These are phyloP conservation scores for Datisca glomerata DNA, from an alignment of 306 rosid species.

Conservation along the genomic window DNA sequence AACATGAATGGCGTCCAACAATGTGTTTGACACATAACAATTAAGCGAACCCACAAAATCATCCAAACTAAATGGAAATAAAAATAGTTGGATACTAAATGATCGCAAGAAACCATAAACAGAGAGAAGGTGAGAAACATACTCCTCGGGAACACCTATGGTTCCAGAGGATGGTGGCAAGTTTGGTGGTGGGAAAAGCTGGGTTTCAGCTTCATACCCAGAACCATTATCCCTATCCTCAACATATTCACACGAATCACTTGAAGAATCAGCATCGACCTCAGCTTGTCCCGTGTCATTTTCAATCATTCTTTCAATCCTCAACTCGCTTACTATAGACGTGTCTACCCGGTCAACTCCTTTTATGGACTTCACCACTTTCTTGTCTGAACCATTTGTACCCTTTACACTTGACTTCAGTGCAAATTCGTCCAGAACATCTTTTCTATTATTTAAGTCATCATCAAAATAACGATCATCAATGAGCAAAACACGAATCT, in stretches of 20 bases:
- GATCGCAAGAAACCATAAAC: conserved; percentile 82
- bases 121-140: conserved; percentile 56
- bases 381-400: conserved; percentile 6
- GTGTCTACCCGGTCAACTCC: conserved; percentile 18
- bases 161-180: conserved; percentile 73
- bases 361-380: conserved; percentile 1
- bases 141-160: conserved; percentile 69
- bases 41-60: conserved; percentile 87
- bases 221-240: conserved; percentile 18
- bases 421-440: conserved; percentile 30
- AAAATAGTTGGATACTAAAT: conserved; percentile 50
- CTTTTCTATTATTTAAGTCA: conserved; percentile 31
- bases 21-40: conserved; percentile 33
- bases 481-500: conserved; percentile 47
- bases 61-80: conserved; percentile 71
- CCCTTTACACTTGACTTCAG: conserved; percentile 8
- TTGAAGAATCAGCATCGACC: conserved; percentile 25
- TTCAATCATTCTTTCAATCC: conserved; percentile 13
- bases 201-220: conserved; percentile 21
- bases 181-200: conserved; percentile 25
- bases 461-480: conserved; percentile 26
- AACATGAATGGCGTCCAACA: conserved; percentile 73
- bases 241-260: conserved; percentile 27
- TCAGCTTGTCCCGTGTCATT: conserved; percentile 23
- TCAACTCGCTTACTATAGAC: conserved; percentile 24